Evolutionary conservation across 2,329 filamentous ascomycete genomes (phyloP), one percentile per base, ranked within the genome.

Genomic region (Aureobasidium mangrovei): DNA sequence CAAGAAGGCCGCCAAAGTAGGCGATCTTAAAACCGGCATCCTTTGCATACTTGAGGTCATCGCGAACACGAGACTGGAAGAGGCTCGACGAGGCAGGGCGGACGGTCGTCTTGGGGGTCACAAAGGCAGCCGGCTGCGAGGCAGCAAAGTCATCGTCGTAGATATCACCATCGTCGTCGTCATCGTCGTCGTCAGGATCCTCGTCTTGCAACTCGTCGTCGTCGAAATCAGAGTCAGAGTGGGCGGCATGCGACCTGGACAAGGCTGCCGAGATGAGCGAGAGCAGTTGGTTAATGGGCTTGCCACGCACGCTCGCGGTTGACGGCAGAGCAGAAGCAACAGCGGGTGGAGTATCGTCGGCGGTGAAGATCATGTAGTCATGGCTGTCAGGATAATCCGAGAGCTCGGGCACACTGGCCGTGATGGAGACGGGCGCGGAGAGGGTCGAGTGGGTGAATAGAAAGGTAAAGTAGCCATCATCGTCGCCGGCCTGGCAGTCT

Each of bases 391-490:
- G 82, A 59, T 87, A 87, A 6, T 80, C 77, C 9, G 74, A 74
- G 3, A 84, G 70, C 58, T 86, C 82, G 70, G 64, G 36, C 12
- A 64, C 55, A 7, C 46, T 31, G 24, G 42, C 56, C 26, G 43
- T 57, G 32, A 59, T 53, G 3, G 27, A 49, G 10, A 48, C 44
- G 8, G 55, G 56, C 12, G 36, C 10, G 8, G 28, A 18, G 10
- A 59, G 49, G 4, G 46, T 39, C n/a, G 32, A 12, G 31, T 70
- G 69, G 40, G 64, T 57, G 60, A 77, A 86, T 4, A 69, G 73
- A 65, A 91, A 85, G 10, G 76, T 77, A 55, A 94, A 74, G 55
- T 86, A 81, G 48, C 86, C 87, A 66, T 91, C 85, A 32, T 86
- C 84, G 4, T 83, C 81, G 12, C 85, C 85, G 35, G 73, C 71